Evolutionary conservation across 495 filamentous ascomycete genomes (phyloP).

Genomic region (Penicillium soppii): DNA sequence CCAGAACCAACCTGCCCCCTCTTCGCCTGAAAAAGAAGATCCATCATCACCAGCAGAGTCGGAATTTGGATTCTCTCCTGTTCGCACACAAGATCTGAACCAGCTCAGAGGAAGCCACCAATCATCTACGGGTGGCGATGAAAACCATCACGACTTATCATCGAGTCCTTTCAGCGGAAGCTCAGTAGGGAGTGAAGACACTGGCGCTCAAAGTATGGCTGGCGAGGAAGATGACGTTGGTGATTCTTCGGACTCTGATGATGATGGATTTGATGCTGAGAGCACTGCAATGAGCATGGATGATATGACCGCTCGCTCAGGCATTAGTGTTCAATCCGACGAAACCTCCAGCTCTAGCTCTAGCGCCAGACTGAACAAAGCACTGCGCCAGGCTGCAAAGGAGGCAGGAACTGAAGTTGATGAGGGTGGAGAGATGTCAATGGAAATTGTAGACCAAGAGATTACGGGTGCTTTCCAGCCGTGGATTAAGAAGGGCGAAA

Average conservation of each 20-base stretch:
- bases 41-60: constrained; percentile 66
- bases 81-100: constrained; percentile 66
- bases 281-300: constrained; percentile 74
- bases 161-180: constrained; percentile 78
- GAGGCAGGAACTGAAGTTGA: constrained; percentile 68
- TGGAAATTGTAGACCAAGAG: constrained; percentile 78
- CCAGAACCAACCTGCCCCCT: constrained; percentile 35
- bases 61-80: constrained; percentile 62
- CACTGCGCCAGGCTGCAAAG: constrained; percentile 70
- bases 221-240: constrained; percentile 56
- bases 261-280: constrained; percentile 64
- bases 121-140: constrained; percentile 18
- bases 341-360: constrained; percentile 60
- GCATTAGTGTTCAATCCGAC: constrained; percentile 53
- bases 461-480: constrained; percentile 74
- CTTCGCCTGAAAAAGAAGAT: constrained; percentile 54
- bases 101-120: constrained; percentile 36
- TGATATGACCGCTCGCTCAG: constrained; percentile 68
- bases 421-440: constrained; percentile 58
- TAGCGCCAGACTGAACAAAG: constrained; percentile 69
- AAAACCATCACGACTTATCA: constrained; percentile 56
- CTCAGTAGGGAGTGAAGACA: constrained; percentile 61
- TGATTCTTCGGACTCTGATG: constrained; percentile 44
- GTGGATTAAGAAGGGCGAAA: constrained; percentile 57
- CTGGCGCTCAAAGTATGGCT: constrained; percentile 41